Conservation (phyloP, 805 yeast genomes). For the Myxozyma mucilagina region DNA sequence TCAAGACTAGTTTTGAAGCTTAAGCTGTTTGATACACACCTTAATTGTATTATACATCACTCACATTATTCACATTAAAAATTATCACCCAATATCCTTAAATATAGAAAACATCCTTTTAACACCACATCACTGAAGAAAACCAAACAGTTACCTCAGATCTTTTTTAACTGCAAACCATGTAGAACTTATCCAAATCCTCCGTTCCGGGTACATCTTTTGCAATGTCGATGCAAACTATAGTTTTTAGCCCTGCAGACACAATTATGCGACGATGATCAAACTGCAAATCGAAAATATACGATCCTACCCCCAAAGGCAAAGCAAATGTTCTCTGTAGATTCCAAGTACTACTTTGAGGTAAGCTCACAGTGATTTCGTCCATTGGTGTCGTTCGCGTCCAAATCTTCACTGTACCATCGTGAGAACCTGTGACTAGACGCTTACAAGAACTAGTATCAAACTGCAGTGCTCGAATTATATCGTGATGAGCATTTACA, state of each 20-base stretch:
- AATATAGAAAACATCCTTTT: too few species aligned
- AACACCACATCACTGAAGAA: too few species aligned
- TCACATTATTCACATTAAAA: too few species aligned
- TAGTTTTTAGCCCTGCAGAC: constrained; percentile 5
- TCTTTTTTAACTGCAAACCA: background rate
- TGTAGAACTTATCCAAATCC: background rate
- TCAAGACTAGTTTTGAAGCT: background rate
- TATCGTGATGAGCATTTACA: constrained; percentile 5
- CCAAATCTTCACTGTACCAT: constrained; percentile 18
- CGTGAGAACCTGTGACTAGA: constrained; percentile 21
- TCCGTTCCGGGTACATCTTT: constrained; percentile 5
- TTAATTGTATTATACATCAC: too few species aligned
- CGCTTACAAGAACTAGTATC: background rate
- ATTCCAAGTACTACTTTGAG: background rate
- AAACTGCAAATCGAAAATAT: constrained; percentile 3
- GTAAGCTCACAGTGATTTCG: background rate
- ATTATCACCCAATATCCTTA: too few species aligned
- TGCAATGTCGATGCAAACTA: constrained; percentile 13
- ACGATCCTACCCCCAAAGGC: background rate
- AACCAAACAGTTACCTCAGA: background rate
- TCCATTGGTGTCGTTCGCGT: background rate
- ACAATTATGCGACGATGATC: constrained; percentile 16
- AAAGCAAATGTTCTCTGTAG: background rate
- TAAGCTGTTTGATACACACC: background rate
- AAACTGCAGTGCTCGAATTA: constrained; percentile 11